A percentile compares a stretch with the other conserved stretches of the same genome.
Conservation (phyloP, 2,329 filamentous ascomycete species). For the Sarocladiaceae sp. region DNA sequence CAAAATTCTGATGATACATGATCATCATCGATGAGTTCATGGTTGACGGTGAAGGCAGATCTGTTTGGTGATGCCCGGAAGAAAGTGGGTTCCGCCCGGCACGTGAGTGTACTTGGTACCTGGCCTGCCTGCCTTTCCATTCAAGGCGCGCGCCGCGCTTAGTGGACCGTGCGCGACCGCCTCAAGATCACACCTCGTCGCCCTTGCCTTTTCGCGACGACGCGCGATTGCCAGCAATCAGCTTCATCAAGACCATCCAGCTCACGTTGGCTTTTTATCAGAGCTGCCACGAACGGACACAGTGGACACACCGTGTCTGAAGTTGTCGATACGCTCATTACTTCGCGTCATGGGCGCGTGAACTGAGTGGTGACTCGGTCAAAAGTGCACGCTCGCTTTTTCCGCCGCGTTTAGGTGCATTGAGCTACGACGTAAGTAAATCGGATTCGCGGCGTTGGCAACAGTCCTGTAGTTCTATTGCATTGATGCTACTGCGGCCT, state of each 20-base stretch:
- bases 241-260: background rate
- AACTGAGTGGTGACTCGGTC: background rate
- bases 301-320: too few species aligned
- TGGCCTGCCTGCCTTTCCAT: background rate
- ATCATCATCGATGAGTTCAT: too few species aligned
- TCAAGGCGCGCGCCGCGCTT: too few species aligned
- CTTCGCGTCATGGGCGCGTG: slow-evolving; percentile 8
- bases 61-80: background rate
- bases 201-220: slow-evolving; percentile 10
- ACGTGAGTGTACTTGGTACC: slow-evolving; percentile 9
- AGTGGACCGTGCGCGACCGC: slow-evolving; percentile 7
- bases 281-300: too few species aligned
- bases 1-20: too few species aligned
- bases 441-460: background rate
- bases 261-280: too few species aligned
- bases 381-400: background rate
- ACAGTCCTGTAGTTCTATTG: background rate
- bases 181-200: background rate
- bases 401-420: background rate
- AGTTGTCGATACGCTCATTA: too few species aligned
- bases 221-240: slow-evolving; percentile 6
- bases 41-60: background rate
- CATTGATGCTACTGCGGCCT: background rate
- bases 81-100: background rate
- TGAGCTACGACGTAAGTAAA: background rate